These are phyloP conservation scores for Aspergillus neoniger DNA, from an alignment of 2,329 filamentous ascomycete genomes.

Conservation along the genomic window DNA sequence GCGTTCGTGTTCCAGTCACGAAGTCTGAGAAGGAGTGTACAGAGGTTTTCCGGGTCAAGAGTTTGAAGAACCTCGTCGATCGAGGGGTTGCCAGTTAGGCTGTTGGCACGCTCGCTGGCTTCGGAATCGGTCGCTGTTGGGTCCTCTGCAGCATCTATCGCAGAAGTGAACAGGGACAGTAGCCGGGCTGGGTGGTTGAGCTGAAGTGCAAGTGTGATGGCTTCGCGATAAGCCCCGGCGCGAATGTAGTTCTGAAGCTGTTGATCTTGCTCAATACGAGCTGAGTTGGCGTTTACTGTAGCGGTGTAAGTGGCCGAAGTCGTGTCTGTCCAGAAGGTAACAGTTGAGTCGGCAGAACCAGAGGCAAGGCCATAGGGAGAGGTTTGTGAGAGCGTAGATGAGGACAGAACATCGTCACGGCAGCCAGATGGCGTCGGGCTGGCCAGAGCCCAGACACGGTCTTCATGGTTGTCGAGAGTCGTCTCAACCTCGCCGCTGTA, in stretches of 20 bases:
- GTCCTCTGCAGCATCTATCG: constrained; percentile 72
- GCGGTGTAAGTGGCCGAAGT: constrained; percentile 76
- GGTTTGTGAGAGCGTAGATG: constrained; percentile 32
- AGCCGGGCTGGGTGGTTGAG: constrained; percentile 92
- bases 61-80: constrained; percentile 83
- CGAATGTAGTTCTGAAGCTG: constrained; percentile 91
- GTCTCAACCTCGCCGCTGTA: constrained; percentile 80
- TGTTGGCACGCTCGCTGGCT: constrained; percentile 31
- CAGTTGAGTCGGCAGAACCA: constrained; percentile 85
- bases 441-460: constrained; percentile 90
- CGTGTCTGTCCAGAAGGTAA: constrained; percentile 96
- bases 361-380: constrained; percentile 75
- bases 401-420: constrained; percentile 32
- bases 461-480: constrained; percentile 94
- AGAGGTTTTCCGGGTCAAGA: constrained; percentile 83
- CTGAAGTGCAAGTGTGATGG: constrained; percentile 86
- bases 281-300: constrained; percentile 70
- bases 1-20: constrained; percentile 99
- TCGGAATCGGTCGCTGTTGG: constrained; percentile 37
- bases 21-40: constrained; percentile 74
- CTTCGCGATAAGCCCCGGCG: constrained; percentile 83
- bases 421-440: constrained; percentile 54
- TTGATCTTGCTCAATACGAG: constrained; percentile 90
- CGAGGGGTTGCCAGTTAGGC: constrained; percentile 49
- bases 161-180: constrained; percentile 78